Base-by-base conservation (phyloP, 2,329 filamentous ascomycete species). In the Teratosphaeria gauchensis region DNA sequence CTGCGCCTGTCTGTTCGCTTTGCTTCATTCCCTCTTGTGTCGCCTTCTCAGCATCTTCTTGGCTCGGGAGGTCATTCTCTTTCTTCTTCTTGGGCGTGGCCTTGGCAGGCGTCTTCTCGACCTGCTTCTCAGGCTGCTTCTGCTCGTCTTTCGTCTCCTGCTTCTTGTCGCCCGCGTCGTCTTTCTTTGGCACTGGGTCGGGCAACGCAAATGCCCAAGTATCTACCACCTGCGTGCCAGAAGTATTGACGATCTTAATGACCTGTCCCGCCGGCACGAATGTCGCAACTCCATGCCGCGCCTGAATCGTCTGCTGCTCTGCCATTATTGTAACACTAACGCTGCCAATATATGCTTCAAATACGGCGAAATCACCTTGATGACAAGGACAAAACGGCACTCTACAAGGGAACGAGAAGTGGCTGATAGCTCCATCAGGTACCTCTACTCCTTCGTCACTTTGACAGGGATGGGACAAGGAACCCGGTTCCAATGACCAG, bases 181-280 rank as follows among this genome's bases (percentile, higher is more conserved):
- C 54, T 4, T 67, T 65, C 57, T 65, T 65, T 8, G 61, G 63
- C 3, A 77, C 77, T 16, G 77, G 77, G n/a, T 73, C 69, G 9
- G 73, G 73, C 35, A 80, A 63, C 1, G 75, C 75, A 63, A 80
- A 79, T 0, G 76, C 78, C 78, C 78, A 80, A 28, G 75, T 77
- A 59, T 77, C 77, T 28, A 79, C 72, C 11, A 61, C 57, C 19
- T 80, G 78, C 53, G 74, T 75, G n/a, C 77, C 78, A 59, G 77
- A 78, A 0, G 76, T 78, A 58, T 79, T 79, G 58, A 79, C 73
- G 51, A 80, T 76, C 65, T 79, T 79, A 68, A 80, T 78, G 2
- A 72, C 74, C 58, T 76, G 71, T 21, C 77, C 77, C 24, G 74
- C 71, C 4, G 78, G 77, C 58, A 80, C 77, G 59, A 78, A 79